Base-by-base conservation (phyloP, 2,329 filamentous ascomycete species). In the Fonsecaea erecta region DNA sequence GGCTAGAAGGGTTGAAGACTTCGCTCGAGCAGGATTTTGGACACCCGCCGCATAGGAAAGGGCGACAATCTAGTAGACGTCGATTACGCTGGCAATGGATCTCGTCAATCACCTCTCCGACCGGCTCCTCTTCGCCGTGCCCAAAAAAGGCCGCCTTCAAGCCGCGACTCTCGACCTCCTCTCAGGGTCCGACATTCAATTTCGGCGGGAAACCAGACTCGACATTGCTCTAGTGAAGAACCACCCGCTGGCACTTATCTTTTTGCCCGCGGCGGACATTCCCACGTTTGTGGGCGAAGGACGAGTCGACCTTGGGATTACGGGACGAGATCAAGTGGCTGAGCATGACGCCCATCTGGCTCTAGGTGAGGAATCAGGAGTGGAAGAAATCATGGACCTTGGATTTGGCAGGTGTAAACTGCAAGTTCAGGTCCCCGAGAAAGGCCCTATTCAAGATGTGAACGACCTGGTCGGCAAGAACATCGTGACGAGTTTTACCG, bases 171-270 rank as follows among this genome's bases (percentile, higher is more conserved):
- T 99, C 57, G 93, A 98, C 77, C 88, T 99, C 58, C 90, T 99
- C 61, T 86, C 93, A 75, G 95, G 95, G 71, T 92, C 91, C 74
- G 95, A 99, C 78, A 94, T 99, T 73, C 93, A 99, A 78, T 99
- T 99, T 83, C 89, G 91, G 77, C 90, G 95, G 75, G 93, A 97
- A 83, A 93, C 90, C 77, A 90, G 95, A 65, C 91, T 98, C 74
- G 95, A 99, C 78, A 97, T 99, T 75, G 95, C 95, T 16, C 89
- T 99, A 28, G 95, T 98, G 76, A 96, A 97, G 84, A 99, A 99
- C 81, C 88, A 95, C 30, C 92, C 91, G 37, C 92, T 99, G 73
- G 95, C 95, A 16, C 90, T 99, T 66, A 89, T 99, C 75, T 99
- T 99, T 83, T 90, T 99, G 28, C 95, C 95, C 32, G 95, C 94